Evolutionary conservation across 192 early-diverging fungal genomes (phyloP), one percentile per base, ranked within the genome.

Genomic region (Backusella psychrophila): DNA sequence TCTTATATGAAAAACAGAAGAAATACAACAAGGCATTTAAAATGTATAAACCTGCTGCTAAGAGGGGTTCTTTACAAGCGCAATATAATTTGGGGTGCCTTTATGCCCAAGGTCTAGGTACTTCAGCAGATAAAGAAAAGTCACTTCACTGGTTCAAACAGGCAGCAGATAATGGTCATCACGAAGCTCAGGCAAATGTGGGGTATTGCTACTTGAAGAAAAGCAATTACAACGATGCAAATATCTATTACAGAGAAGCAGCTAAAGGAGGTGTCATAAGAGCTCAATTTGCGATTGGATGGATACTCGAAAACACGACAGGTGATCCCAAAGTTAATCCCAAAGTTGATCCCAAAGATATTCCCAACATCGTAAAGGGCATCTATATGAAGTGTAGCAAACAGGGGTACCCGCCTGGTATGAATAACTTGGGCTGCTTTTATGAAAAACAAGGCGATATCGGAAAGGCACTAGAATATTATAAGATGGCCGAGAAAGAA

Each of bases 41-140:
- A n/a, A 0, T 23, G 23, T 63, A 63, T 3, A 0, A 1, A 0
- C 3, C 0, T 29, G 56, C 56, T 29, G 56, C 56, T 29, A 0
- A 26, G 4, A 0, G 11, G 0, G 12, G 29, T 29, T 31, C 23
- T 29, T 3, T 8, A 63, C 56, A 63, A 14, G 56, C 56, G 12
- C 56, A 63, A 14, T 29, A 63, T 63, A 63, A 63, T n/a, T 1
- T 63, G 26, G 56, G 23, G 4, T 29, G 56, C 9, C 29, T 8
- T 2, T 63, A 29, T 63, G 56, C 56, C 8, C 23, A 14, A 63
- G 56, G 56, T 29, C 1, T 63, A 9, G 56, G 56, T 29, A 26
- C 26, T 29, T 0, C 7, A 63, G 3, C 9, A 5, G 4, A 29
- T 29, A 29, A 29, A 0, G 0, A 0, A 1, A 0, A 11, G 0